Base-by-base conservation (phyloP, 2,329 filamentous ascomycete species). In the Ascomycota sp. region DNA sequence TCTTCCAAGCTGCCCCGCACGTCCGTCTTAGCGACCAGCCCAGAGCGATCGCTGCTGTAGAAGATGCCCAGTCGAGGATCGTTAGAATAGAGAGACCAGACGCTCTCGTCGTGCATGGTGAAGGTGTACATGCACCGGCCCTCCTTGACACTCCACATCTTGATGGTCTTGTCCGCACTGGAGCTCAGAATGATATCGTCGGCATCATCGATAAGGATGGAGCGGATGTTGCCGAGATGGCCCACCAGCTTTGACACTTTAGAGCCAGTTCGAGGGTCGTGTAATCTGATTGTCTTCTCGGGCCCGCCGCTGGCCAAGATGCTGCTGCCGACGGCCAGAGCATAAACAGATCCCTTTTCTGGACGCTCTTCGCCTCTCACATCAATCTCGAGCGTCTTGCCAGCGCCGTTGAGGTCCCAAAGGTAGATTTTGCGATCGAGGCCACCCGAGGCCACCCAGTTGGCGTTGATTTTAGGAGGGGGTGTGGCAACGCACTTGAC, bases 41-140 rank as follows among this genome's bases (percentile, higher is more conserved):
- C 89, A 1, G 82, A 84, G 34, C 86, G 75, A 54, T 98, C 89
- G 44, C 77, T 80, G 36, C 86, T 95, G 58, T 95, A 95, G 54
- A 98, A 95, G 25, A 92, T 69, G 8, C 76, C 76, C 4, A 98
- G 66, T 37, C 77, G 68, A 1, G 84, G 83, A 44, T 92, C 72
- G 35, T 86, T 75, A 0, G 89, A 93, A 54, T 78, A 92, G 16
- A 98, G 63, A 2, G 82, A 91, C 89, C 89, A 98, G 16, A 98
- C 81, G 50, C 84, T 93, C 49, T 92, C 83, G 49, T 92, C 92
- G 57, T 98, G 89, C 89, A 98, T 98, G 35, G 84, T 93, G 44
- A 98, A 68, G 1, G 89, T 98, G 55, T 93, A 82, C 76, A 95
- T 86, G 62, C 89, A 98, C 44, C 89, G 69, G 36, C 89, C 89